These are phyloP conservation scores for Bombardia bombarda DNA, from an alignment of 495 filamentous ascomycete genomes.

Conservation along the genomic window DNA sequence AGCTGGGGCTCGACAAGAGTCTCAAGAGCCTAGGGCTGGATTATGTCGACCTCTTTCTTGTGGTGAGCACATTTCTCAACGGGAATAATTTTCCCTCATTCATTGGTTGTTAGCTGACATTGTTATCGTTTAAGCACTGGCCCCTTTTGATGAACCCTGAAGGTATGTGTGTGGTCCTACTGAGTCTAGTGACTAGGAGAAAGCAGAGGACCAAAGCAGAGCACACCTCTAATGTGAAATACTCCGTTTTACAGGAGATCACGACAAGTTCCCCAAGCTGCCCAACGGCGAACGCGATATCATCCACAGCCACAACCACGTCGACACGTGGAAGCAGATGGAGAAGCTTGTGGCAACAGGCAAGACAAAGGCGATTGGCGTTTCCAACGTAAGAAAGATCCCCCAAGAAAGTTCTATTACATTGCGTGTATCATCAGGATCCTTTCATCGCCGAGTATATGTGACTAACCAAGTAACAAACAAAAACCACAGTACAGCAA, in stretches of 20 bases:
- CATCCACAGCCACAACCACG: constrained; percentile 52
- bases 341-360: constrained; percentile 60
- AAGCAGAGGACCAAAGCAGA: neutral
- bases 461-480: neutral
- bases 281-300: constrained; percentile 64
- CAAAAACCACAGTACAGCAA: constrained; percentile 48
- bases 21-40: constrained; percentile 64
- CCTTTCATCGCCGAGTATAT: neutral
- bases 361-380: constrained; percentile 71
- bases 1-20: constrained; percentile 60
- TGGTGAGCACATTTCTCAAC: too few relatives aligned
- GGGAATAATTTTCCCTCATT: neutral
- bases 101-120: constrained; percentile 13
- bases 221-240: too few relatives aligned
- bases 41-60: constrained; percentile 75
- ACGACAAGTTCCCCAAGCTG: constrained; percentile 67
- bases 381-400: constrained; percentile 68
- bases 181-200: too few relatives aligned
- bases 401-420: neutral
- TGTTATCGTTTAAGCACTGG: constrained; percentile 49
- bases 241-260: constrained; percentile 54
- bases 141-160: constrained; percentile 75
- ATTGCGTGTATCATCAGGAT: neutral
- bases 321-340: constrained; percentile 74
- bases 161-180: too few relatives aligned